phyloP scores from a whole-genome alignment of 75 land plant genomes.

The Pinus tabuliformis region DNA sequence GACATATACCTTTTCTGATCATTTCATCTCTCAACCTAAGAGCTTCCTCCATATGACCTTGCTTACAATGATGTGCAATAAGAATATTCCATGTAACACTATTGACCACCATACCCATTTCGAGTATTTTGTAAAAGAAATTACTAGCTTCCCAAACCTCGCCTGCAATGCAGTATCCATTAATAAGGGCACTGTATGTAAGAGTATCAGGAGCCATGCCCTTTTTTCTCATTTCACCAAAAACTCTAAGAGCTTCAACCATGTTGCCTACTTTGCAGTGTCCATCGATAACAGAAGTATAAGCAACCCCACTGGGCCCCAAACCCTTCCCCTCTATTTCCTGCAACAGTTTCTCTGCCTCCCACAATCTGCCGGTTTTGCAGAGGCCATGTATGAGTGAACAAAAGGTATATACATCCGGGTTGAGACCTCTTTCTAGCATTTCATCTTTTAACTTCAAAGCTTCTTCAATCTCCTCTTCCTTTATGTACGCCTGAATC shows the following conservation, averaged over 20 bases:
- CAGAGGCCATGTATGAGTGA: conserved; percentile 41
- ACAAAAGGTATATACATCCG: conserved; percentile 48
- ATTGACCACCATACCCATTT: conserved; percentile 33
- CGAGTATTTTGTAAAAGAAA: conserved; percentile 32
- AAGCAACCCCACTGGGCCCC: conserved; percentile 38
- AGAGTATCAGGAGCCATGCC: conserved; percentile 21
- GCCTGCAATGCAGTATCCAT: conserved; percentile 38
- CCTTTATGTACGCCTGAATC: conserved; percentile 51
- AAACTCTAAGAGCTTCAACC: conserved; percentile 22
- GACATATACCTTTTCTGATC: conserved; percentile 24
- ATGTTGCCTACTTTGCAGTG: conserved; percentile 15
- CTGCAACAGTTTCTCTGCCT: conserved; percentile 50
- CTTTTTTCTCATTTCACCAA: conserved; percentile 38
- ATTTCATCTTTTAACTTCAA: conserved; percentile 42
- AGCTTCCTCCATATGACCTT: conserved; percentile 35
- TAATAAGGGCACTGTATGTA: conserved; percentile 35
- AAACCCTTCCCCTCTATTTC: conserved; percentile 41
- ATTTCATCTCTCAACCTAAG: conserved; percentile 28
- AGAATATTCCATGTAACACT: conserved; percentile 41
- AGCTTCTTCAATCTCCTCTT: conserved; percentile 43
- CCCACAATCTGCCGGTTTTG: conserved; percentile 37
- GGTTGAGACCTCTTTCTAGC: conserved; percentile 26
- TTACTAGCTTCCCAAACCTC: conserved; percentile 17
- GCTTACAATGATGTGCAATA: conserved; percentile 26
- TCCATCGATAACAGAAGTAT: conserved; percentile 42